A percentile compares a stretch with the other conserved stretches of the same genome.
These are phyloP conservation scores for Heteromeles arbutifolia DNA, from an alignment of 306 rosid species.

Conservation along the genomic window DNA sequence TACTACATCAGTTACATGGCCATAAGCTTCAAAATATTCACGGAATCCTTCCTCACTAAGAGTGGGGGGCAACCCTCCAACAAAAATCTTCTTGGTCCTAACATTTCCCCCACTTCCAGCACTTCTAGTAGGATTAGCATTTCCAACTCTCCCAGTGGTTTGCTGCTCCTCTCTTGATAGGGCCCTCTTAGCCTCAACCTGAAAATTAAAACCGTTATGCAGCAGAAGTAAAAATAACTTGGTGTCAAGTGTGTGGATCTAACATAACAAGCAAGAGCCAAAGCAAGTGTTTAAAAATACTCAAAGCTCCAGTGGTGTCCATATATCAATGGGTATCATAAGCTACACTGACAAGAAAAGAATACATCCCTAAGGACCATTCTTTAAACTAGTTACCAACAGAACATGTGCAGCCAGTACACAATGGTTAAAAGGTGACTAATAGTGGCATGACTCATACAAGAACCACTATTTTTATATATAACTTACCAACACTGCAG, in stretches of 20 bases:
- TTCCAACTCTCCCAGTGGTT: conserved; percentile 66
- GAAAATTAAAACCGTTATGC: conserved; percentile 25
- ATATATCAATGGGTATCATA: not conserved
- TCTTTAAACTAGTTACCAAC: not conserved
- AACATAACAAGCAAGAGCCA: not conserved
- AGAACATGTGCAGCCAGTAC: not conserved
- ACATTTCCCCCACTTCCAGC: conserved; percentile 75
- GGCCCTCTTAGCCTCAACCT: conserved; percentile 99
- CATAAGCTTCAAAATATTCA: conserved; percentile 78
- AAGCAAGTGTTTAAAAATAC: not conserved
- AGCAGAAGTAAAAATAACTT: not conserved
- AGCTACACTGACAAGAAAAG: not conserved
- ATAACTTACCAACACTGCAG: not conserved
- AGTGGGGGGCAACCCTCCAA: conserved; percentile 93
- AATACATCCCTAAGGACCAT: not conserved
- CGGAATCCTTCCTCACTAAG: conserved; percentile 82
- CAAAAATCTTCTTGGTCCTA: conserved; percentile 91
- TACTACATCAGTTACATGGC: conserved; percentile 87
- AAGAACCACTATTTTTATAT: not conserved
- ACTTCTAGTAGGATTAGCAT: conserved; percentile 53
- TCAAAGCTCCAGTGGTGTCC: too few relatives aligned
- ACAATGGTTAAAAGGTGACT: not conserved
- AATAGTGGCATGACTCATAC: not conserved
- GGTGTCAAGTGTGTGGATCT: not conserved
- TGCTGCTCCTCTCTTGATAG: conserved; percentile 97